A percentile compares a stretch with the other conserved stretches of the same genome.
phyloP scores from a whole-genome alignment of 2,329 filamentous ascomycete genomes.

The Pseudogymnoascus pannorum region DNA sequence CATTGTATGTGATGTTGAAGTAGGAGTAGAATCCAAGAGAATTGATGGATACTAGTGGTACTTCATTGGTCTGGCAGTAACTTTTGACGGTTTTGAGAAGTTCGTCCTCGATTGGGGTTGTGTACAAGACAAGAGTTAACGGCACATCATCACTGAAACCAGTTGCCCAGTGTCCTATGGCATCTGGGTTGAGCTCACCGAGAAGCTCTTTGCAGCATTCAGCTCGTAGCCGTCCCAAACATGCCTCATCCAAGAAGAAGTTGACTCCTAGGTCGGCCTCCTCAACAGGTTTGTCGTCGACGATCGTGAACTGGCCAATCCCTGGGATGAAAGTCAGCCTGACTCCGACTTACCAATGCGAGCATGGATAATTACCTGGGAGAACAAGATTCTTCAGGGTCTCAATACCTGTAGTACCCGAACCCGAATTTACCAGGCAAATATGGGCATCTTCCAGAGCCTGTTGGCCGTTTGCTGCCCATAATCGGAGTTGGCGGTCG shows the following conservation, averaged over 20 bases:
- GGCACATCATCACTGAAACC: slow-evolving; percentile 34
- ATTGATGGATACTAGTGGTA: slow-evolving; percentile 74
- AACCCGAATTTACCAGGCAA: slow-evolving; percentile 78
- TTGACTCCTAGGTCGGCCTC: slow-evolving; percentile 88
- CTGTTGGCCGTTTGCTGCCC: slow-evolving; percentile 86
- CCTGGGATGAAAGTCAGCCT: slow-evolving; percentile 37
- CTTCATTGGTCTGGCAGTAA: slow-evolving; percentile 48
- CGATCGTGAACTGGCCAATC: slow-evolving; percentile 85
- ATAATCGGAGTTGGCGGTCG: slow-evolving; percentile 88
- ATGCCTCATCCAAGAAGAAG: slow-evolving; percentile 83
- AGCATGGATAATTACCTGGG: slow-evolving; percentile 49
- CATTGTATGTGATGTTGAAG: slow-evolving; percentile 70
- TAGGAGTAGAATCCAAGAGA: slow-evolving; percentile 89
- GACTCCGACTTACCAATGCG: not conserved
- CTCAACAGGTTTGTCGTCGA: slow-evolving; percentile 68
- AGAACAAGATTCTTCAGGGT: slow-evolving; percentile 95
- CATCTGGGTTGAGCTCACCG: slow-evolving; percentile 86
- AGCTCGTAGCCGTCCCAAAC: slow-evolving; percentile 69
- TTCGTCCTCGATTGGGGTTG: slow-evolving; percentile 48
- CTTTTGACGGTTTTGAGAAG: slow-evolving; percentile 43
- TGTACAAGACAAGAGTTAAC: slow-evolving; percentile 55
- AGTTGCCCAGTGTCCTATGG: slow-evolving; percentile 65
- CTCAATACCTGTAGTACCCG: slow-evolving; percentile 84
- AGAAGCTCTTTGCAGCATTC: slow-evolving; percentile 70
- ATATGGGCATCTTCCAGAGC: slow-evolving; percentile 87